A percentile compares a stretch with the other conserved stretches of the same genome.
Conservation (phyloP, 2,329 filamentous ascomycete species). For the Amesomyces nigricolor region DNA sequence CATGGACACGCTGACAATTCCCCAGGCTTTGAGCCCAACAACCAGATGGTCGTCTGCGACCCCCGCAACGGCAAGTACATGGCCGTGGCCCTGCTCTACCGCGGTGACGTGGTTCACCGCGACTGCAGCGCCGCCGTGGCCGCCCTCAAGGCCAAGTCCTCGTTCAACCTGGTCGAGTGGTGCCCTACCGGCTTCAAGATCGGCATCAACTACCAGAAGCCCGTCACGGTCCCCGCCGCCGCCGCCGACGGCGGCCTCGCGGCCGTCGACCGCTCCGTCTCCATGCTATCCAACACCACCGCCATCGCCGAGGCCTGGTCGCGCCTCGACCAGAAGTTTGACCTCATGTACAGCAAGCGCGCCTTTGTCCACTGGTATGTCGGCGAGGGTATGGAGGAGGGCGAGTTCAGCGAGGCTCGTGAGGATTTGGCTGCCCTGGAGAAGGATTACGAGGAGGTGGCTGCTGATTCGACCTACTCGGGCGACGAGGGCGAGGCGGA, state of each 20-base stretch:
- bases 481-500: conserved; percentile 63
- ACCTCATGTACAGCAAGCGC: conserved; percentile 74
- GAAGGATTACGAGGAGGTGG: conserved; percentile 84
- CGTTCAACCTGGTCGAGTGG: conserved; percentile 71
- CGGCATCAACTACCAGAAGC: conserved; percentile 70
- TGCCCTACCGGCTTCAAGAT: conserved; percentile 72
- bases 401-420: conserved; percentile 81
- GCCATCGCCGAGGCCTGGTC: conserved; percentile 70
- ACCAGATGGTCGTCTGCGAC: conserved; percentile 73
- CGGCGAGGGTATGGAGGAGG: conserved; percentile 88
- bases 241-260: conserved; percentile 55
- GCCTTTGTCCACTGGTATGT: conserved; percentile 77
- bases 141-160: conserved; percentile 63
- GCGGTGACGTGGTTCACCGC: conserved; percentile 64
- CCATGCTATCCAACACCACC: conserved; percentile 71
- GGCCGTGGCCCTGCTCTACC: conserved; percentile 67
- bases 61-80: conserved; percentile 72
- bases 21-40: conserved; percentile 68
- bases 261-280: conserved; percentile 57
- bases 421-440: conserved; percentile 81
- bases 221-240: conserved; percentile 50
- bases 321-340: conserved; percentile 67
- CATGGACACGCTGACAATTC: neutral
- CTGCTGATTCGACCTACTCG: conserved; percentile 60
- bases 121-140: conserved; percentile 64